These are phyloP conservation scores for Bruguiera sexangula DNA, from an alignment of 345 rosid genomes.

Conservation along the genomic window DNA sequence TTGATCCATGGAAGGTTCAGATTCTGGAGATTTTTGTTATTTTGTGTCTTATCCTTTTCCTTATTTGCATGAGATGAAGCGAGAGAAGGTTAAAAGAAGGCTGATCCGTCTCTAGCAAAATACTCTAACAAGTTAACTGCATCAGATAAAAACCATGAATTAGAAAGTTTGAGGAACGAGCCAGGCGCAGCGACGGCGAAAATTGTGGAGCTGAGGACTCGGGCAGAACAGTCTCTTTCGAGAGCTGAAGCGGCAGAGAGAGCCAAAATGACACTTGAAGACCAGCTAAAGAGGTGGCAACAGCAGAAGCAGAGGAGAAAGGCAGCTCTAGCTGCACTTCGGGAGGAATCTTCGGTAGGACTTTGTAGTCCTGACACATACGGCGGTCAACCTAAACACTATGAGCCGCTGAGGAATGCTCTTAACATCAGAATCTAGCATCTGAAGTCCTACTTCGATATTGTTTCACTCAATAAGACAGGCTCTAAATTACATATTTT, in stretches of 20 bases:
- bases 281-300: conserved; percentile 39
- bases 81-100: conserved; percentile 15
- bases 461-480: not conserved
- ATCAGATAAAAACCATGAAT: conserved; percentile 17
- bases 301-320: conserved; percentile 44
- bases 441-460: not conserved
- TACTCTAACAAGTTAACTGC: not conserved
- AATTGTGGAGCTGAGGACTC: conserved; percentile 42
- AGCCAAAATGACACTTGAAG: conserved; percentile 40
- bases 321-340: conserved; percentile 42
- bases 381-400: conserved; percentile 4
- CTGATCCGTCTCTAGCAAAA: conserved; percentile 12
- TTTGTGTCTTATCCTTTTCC: too few species aligned
- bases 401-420: conserved; percentile 44
- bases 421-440: conserved; percentile 47
- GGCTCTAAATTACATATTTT: not conserved
- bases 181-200: conserved; percentile 28
- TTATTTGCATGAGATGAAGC: too few species aligned
- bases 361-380: conserved; percentile 13
- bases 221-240: conserved; percentile 44
- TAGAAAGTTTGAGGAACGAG: conserved; percentile 35
- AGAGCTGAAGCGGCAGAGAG: conserved; percentile 56
- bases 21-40: too few species aligned
- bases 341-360: conserved; percentile 35
- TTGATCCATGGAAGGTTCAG: too few species aligned